A percentile compares a stretch with the other conserved stretches of the same genome.
Evolutionary conservation across 176 grass and related monocot species (phyloP).

Genomic region (bread wheat (Triticum aestivum)): IWGSC_CS_RefSeq_v2.1 NC_057809.1:567200841-567201340

Average conservation of each 20-base stretch:
- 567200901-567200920: slow-evolving; percentile 67
- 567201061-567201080: not conserved
- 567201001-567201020: not conserved
- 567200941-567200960: not conserved
- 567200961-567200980: not conserved
- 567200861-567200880: slow-evolving; percentile 54
- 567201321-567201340: no score
- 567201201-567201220: no score
- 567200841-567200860: slow-evolving; percentile 90
- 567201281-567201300: not conserved
- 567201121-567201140: not conserved
- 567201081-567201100: not conserved
- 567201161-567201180: no score
- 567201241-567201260: no score
- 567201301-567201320: no score
- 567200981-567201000: no score
- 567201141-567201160: no score
- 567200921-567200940: not conserved
- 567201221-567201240: no score
- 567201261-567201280: not conserved
- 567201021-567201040: not conserved
- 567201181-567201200: no score
- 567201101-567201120: not conserved
- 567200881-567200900: slow-evolving; percentile 74
- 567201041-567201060: not conserved